Percentiles rank a stretch among this genome's conserved stretches.
phyloP scores from a whole-genome alignment of 257 asterid genomes.

The Plectranthus barbatus region DNA sequence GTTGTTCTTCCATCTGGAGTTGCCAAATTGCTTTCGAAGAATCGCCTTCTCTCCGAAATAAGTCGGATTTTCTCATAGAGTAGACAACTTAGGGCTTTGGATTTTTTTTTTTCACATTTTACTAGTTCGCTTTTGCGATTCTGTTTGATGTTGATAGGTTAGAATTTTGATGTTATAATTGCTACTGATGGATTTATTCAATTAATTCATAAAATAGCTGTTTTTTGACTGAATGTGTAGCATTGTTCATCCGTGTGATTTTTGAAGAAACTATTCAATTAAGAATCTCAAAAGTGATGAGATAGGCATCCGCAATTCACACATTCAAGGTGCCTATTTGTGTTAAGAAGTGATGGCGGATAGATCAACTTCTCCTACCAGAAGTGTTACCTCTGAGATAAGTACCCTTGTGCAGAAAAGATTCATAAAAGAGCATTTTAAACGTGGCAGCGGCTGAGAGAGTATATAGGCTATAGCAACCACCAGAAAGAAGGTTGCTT shows the following conservation, averaged over 20 bases:
- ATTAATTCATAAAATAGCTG: neutral
- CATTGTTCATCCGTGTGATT: neutral
- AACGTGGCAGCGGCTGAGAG: conserved; percentile 60
- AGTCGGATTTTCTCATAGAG: too few species aligned
- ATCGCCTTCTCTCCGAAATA: too few species aligned
- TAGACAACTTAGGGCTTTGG: too few species aligned
- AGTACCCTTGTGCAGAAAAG: conserved; percentile 73
- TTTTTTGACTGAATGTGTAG: neutral
- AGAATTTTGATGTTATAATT: conserved; percentile 24
- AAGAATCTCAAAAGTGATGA: neutral
- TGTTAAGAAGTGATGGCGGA: conserved; percentile 82
- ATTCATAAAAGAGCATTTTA: conserved; percentile 63
- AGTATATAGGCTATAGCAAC: too few species aligned
- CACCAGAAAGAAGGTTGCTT: too few species aligned
- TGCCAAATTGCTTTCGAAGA: too few species aligned
- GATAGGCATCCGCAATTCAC: conserved; percentile 86
- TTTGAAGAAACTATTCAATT: neutral
- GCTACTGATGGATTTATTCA: neutral
- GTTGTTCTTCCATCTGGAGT: too few species aligned
- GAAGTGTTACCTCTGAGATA: conserved; percentile 72
- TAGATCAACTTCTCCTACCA: conserved; percentile 98
- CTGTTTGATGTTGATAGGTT: neutral
- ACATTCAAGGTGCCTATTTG: conserved; percentile 87
- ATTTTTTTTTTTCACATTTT: too few species aligned
- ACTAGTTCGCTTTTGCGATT: too few species aligned